Conservation (phyloP, 108 stramenopile species). For the Nitzschia sp. region DNA sequence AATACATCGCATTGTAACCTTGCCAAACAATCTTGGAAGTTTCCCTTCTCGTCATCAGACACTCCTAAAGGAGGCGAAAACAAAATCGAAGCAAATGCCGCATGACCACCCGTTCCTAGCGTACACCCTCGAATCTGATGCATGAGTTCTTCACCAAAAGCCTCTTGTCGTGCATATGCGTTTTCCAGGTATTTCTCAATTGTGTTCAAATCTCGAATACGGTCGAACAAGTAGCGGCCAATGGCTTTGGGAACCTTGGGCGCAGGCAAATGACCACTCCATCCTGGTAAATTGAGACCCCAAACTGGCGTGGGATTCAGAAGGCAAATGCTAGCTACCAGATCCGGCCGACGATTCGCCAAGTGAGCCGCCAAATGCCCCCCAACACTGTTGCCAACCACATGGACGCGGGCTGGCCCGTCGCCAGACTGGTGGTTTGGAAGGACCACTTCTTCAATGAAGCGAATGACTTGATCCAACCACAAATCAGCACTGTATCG, state of each 20-base stretch:
- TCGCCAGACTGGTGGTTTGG: conserved; percentile 12
- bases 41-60: neutral
- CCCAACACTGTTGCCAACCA: conserved; percentile 82
- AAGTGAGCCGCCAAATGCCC: conserved; percentile 73
- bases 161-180: conserved; percentile 50
- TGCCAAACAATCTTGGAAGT: conserved; percentile 53
- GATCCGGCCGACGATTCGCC: conserved; percentile 51
- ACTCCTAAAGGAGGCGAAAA: conserved; percentile 64
- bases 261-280: conserved; percentile 70
- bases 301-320: conserved; percentile 89
- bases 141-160: conserved; percentile 53
- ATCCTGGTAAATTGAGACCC: conserved; percentile 83
- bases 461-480: conserved; percentile 67
- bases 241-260: conserved; percentile 58
- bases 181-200: conserved; percentile 67
- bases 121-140: conserved; percentile 70
- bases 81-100: conserved; percentile 81
- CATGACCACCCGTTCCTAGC: conserved; percentile 81
- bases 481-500: conserved; percentile 74
- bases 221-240: conserved; percentile 70
- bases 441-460: conserved; percentile 59
- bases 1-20: conserved; percentile 62
- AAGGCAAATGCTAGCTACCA: conserved; percentile 53
- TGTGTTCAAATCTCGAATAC: conserved; percentile 58
- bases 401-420: conserved; percentile 45